These are phyloP conservation scores for Aquilaria sinensis DNA, from an alignment of 345 rosid genomes.

Conservation along the genomic window DNA sequence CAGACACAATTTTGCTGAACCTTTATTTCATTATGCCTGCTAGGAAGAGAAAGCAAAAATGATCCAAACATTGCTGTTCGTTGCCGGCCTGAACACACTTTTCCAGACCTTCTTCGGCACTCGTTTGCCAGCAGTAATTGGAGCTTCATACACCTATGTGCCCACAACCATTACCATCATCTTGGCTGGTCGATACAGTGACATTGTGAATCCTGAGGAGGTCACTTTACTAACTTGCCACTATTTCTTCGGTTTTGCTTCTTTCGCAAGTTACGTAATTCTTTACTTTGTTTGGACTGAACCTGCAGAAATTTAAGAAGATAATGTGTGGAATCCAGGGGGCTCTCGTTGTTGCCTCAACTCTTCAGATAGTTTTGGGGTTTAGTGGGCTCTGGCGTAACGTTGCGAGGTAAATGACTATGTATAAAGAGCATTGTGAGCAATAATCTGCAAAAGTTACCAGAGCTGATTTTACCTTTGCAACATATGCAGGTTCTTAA, in stretches of 20 bases:
- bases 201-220: conserved; percentile 81
- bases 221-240: conserved; percentile 24
- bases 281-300: conserved; percentile 8
- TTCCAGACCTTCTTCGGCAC: conserved; percentile 78
- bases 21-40: not conserved
- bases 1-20: too few relatives aligned
- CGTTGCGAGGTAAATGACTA: conserved; percentile 62
- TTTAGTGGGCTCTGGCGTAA: conserved; percentile 99
- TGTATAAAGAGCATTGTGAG: too few relatives aligned
- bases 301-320: conserved; percentile 69
- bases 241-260: conserved; percentile 1
- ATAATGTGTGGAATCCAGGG: conserved; percentile 94
- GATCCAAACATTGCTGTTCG: conserved; percentile 88
- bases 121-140: conserved; percentile 88
- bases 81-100: conserved; percentile 83
- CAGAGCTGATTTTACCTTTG: not conserved
- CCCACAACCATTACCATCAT: conserved; percentile 83
- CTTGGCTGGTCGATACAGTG: conserved; percentile 77
- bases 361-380: conserved; percentile 83
- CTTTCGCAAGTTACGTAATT: not conserved
- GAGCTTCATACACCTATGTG: conserved; percentile 75
- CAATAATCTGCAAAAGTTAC: too few relatives aligned
- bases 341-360: conserved; percentile 89
- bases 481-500: conserved; percentile 49
- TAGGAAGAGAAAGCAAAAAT: conserved; percentile 94